Conservation (phyloP, 495 filamentous ascomycete genomes). For the Umbilicaria muhlenbergii region DNA sequence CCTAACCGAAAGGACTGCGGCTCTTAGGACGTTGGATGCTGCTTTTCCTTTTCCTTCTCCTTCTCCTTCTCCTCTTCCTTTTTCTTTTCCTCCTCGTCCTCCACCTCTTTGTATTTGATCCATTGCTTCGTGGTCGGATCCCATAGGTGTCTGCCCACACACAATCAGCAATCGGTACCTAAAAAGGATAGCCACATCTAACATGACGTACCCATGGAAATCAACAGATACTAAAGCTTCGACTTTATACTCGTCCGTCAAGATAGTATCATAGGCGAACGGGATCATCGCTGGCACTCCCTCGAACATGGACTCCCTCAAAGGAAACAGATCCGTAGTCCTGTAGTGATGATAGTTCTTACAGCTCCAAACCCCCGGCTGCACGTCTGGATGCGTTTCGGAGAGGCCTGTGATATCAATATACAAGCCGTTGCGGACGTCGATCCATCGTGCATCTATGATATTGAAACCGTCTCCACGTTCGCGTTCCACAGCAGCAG, state of each 20-base stretch:
- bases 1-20: background rate
- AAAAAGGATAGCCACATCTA: background rate
- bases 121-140: slow-evolving; percentile 28
- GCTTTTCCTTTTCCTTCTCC: slow-evolving; percentile 3
- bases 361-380: slow-evolving; percentile 58
- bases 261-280: slow-evolving; percentile 41
- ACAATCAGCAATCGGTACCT: background rate
- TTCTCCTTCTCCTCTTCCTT: slow-evolving; percentile 3
- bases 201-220: slow-evolving; percentile 34
- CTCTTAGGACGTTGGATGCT: background rate
- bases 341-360: slow-evolving; percentile 67
- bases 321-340: slow-evolving; percentile 34
- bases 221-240: slow-evolving; percentile 33
- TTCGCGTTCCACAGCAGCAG: slow-evolving; percentile 40
- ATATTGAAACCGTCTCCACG: slow-evolving; percentile 58
- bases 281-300: slow-evolving; percentile 45
- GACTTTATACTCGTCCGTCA: slow-evolving; percentile 41
- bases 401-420: slow-evolving; percentile 77
- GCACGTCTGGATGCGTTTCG: slow-evolving; percentile 40
- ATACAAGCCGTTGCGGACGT: slow-evolving; percentile 59
- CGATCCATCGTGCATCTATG: slow-evolving; percentile 79
- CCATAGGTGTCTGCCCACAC: slow-evolving; percentile 24
- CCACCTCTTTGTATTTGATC: slow-evolving; percentile 17
- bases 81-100: no score
- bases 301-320: slow-evolving; percentile 43